Conservation (phyloP, 2,329 filamentous ascomycete genomes). For the Penicillium sclerotiorum region DNA sequence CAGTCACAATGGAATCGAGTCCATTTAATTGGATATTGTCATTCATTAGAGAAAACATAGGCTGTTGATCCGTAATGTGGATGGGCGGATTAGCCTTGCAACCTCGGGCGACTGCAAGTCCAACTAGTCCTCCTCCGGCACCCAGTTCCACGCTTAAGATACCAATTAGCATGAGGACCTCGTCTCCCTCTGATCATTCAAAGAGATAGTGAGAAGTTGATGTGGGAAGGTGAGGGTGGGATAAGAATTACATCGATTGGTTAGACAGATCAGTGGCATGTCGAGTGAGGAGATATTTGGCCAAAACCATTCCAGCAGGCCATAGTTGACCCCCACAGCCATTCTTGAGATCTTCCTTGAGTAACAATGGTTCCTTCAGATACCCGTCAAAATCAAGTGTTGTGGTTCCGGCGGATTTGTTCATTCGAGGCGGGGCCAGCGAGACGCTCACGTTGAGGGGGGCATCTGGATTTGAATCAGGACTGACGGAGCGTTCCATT, state of each 20-base stretch:
- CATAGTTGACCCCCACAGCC: constrained; percentile 94
- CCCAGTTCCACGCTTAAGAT: constrained; percentile 78
- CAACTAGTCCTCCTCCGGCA: constrained; percentile 87
- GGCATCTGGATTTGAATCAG: constrained; percentile 30
- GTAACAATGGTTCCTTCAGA: constrained; percentile 67
- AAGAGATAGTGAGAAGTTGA: background rate
- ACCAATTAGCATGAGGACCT: background rate
- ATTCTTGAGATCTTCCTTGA: constrained; percentile 82
- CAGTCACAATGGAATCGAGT: constrained; percentile 64
- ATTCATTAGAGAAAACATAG: constrained; percentile 84
- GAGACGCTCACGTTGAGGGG: constrained; percentile 55
- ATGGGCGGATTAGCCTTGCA: constrained; percentile 60
- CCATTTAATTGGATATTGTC: constrained; percentile 83
- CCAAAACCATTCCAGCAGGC: constrained; percentile 88
- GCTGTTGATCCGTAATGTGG: constrained; percentile 81
- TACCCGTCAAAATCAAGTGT: constrained; percentile 71
- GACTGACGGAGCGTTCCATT: constrained; percentile 22
- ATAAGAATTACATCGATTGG: constrained; percentile 68
- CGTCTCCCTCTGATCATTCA: background rate
- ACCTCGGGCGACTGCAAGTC: constrained; percentile 60
- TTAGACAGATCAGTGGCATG: constrained; percentile 64
- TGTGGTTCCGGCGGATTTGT: constrained; percentile 56
- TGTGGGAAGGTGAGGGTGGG: background rate
- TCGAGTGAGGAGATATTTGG: constrained; percentile 80
- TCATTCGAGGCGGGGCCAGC: constrained; percentile 56